Percentiles rank a stretch among this genome's conserved stretches.
Conservation (phyloP, 331 rosid genomes). For the Acacia concinna region DNA sequence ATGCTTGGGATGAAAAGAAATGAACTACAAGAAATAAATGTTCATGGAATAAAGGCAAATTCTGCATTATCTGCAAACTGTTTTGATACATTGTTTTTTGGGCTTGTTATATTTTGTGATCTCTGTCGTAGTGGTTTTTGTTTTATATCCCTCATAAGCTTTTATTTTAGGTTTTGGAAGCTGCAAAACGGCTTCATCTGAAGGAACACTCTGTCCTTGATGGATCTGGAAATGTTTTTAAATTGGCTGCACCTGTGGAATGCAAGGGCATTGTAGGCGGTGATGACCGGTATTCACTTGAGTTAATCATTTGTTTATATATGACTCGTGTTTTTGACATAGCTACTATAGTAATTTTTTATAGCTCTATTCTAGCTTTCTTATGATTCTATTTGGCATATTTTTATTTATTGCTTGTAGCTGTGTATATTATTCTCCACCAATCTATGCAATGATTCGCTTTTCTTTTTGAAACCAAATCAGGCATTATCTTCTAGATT, state of each 20-base stretch:
- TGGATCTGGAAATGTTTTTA: slow-evolving; percentile 86
- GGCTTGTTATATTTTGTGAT: neutral
- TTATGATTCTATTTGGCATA: neutral
- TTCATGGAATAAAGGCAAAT: slow-evolving; percentile 1
- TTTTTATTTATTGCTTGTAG: neutral
- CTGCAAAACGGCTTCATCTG: slow-evolving; percentile 90
- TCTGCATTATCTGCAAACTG: slow-evolving; percentile 18
- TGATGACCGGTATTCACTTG: slow-evolving; percentile 76
- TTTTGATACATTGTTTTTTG: neutral
- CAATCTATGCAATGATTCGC: slow-evolving; percentile 22
- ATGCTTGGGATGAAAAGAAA: slow-evolving; percentile 1
- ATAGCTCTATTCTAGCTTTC: slow-evolving; percentile 6
- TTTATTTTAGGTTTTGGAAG: slow-evolving; percentile 74
- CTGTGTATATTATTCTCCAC: neutral
- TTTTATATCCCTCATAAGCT: slow-evolving; percentile 21
- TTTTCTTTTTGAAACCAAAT: slow-evolving; percentile 12
- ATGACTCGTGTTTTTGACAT: neutral
- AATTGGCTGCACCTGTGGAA: slow-evolving; percentile 98
- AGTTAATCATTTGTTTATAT: slow-evolving; percentile 1
- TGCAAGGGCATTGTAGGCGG: slow-evolving; percentile 99
- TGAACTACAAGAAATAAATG: neutral
- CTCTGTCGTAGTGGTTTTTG: neutral
- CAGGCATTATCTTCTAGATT: slow-evolving; percentile 97
- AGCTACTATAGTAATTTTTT: neutral
- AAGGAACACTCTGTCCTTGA: slow-evolving; percentile 88